These are phyloP conservation scores for Coemansia sp. DNA, from an alignment of 192 early-diverging fungal genomes.

Conservation along the genomic window DNA sequence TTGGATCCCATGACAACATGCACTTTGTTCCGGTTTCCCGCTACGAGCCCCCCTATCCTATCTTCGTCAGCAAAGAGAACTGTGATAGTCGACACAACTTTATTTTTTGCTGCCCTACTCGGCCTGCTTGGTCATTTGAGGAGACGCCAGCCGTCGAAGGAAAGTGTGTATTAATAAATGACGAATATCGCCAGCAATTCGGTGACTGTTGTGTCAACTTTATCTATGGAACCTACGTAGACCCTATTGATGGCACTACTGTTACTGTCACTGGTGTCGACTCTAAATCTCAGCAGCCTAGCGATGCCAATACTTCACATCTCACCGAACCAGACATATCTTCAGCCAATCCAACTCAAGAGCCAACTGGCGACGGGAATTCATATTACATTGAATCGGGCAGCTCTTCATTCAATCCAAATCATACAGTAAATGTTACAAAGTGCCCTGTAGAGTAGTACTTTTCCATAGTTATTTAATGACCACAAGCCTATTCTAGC, in stretches of 20 bases:
- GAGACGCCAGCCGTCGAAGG: neutral
- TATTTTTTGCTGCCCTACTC: neutral
- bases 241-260: neutral
- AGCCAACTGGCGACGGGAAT: no score
- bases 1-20: neutral
- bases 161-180: neutral
- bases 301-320: no score
- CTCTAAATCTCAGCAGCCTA: neutral
- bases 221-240: neutral
- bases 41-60: neutral
- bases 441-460: no score
- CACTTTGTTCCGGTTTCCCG: neutral
- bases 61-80: neutral
- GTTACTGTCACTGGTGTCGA: no score
- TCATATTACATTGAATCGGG: no score
- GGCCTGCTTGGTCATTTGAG: neutral
- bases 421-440: no score
- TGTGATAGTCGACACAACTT: neutral
- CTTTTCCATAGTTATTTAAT: no score
- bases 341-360: constrained; percentile 1
- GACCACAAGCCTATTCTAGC: no score
- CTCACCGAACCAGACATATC: neutral
- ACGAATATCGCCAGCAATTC: neutral
- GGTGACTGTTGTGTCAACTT: neutral
- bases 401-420: no score